Evolutionary conservation across 768 basidiomycete species (phyloP).

Genomic region (Leccinellum rugosiceps): DNA sequence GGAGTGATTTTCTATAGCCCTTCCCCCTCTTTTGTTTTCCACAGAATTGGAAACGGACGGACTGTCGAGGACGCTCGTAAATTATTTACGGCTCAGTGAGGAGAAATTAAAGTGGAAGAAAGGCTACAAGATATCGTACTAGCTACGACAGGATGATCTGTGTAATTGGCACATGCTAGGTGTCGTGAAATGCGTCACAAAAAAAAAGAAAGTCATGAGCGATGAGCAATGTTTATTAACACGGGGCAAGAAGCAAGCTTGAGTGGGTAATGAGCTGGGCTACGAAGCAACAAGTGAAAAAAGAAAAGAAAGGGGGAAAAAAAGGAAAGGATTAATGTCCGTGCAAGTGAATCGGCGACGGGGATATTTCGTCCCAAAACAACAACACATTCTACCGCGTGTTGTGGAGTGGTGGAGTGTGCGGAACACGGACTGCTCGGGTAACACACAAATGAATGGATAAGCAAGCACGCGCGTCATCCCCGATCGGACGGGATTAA

Average conservation of each 20-base stretch:
- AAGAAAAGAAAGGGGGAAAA: background rate
- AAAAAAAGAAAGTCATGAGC: background rate
- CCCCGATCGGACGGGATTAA: background rate
- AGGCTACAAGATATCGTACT: slow-evolving; percentile 11
- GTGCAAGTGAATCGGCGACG: slow-evolving; percentile 10
- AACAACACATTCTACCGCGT: slow-evolving; percentile 2
- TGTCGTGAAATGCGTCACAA: slow-evolving; percentile 22
- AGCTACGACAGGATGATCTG: slow-evolving; percentile 8
- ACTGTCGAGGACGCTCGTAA: slow-evolving; percentile 8
- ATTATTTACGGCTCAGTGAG: slow-evolving; percentile 22
- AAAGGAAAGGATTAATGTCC: slow-evolving; percentile 22
- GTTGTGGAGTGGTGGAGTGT: slow-evolving; percentile 9
- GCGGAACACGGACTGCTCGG: slow-evolving; percentile 12
- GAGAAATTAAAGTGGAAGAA: background rate
- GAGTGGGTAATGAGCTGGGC: slow-evolving; percentile 4
- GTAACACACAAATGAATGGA: slow-evolving; percentile 4
- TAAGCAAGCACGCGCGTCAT: background rate
- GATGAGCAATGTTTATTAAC: slow-evolving; percentile 5
- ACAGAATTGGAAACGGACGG: background rate
- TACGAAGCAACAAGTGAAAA: background rate
- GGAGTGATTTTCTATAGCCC: slow-evolving; percentile 32
- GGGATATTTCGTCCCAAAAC: background rate
- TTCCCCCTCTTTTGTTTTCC: background rate
- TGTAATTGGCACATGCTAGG: slow-evolving; percentile 17
- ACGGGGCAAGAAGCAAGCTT: slow-evolving; percentile 2